Base-by-base conservation (phyloP, 2,329 filamentous ascomycete species). In the Alternaria sp. region DNA sequence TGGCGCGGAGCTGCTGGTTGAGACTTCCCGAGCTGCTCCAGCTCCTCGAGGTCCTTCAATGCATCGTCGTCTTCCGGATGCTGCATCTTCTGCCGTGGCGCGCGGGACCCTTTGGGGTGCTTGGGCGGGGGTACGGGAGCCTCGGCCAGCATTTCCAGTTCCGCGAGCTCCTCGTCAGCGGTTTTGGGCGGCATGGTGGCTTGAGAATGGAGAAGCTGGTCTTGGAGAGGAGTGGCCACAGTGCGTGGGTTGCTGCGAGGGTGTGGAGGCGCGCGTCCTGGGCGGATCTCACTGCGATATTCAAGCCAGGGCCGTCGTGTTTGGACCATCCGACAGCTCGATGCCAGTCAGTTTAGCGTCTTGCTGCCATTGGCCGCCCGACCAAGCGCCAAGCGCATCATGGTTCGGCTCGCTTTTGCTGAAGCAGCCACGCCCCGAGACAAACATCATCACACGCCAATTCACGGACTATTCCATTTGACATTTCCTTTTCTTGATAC, bases 21-120 rank as follows among this genome's bases (percentile, higher is more conserved):
- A 87, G 72, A 70, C 64, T 77, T 77, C 26, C 73, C 74, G 2
- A 78, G 68, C 2, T 72, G 72, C 56, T 78, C 91, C 41, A 96
- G 86, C 68, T 89, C 88, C 76, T 96, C 92, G 61, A 98, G 86
- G 70, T 97, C 93, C 62, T 93, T 93, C 37, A 98, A 85, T 57
- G 94, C 87, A 60, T 94, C 87, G 75, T 97, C 93, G 68, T 91
- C 85, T 70, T 81, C 75, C 29, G 77, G 71, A 45, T 77, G 77
- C 54, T 77, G 71, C 56, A 76, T 72, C 61, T 76, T 74, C 60
- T 77, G 69, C 54, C 78, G 73, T 50, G 80, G 73, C 21, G 83
- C 79, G 53, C 84, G 83, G 64, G 70, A 39, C 21, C 58, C 63
- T 73, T 86, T 86, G 61, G 69, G 62, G 49, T 62, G 66, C 66